Conservation (phyloP, 305 asterid species). For the Fraxinus platypoda region DNA sequence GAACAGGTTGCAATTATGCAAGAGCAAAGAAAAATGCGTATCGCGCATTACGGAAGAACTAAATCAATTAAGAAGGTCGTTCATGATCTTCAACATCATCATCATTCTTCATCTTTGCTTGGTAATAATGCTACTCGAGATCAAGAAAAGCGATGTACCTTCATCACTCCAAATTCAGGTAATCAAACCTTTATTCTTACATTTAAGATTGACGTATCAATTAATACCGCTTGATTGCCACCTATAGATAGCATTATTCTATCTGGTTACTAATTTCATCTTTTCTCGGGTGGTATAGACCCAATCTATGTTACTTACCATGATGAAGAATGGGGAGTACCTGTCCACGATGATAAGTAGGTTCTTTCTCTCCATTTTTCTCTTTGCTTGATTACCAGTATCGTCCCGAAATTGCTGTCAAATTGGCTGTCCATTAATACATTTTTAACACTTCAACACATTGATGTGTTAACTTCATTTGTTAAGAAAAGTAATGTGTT, state of each 20-base stretch:
- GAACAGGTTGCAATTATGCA: slow-evolving; percentile 69
- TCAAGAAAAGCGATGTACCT: slow-evolving; percentile 62
- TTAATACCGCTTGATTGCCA: background rate
- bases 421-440: background rate
- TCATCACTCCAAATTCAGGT: slow-evolving; percentile 81
- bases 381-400: background rate
- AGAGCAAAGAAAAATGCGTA: slow-evolving; percentile 66
- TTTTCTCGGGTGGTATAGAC: slow-evolving; percentile 33
- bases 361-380: slow-evolving; percentile 13
- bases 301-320: slow-evolving; percentile 71
- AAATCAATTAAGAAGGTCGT: slow-evolving; percentile 38
- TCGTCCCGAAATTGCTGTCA: background rate
- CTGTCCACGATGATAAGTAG: slow-evolving; percentile 72
- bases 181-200: background rate
- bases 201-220: background rate
- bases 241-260: background rate
- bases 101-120: background rate
- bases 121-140: background rate
- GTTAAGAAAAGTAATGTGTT: background rate
- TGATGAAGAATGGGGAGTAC: slow-evolving; percentile 87
- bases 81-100: background rate
- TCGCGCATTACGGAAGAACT: slow-evolving; percentile 75
- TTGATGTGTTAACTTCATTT: background rate
- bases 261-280: background rate
- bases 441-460: background rate